Percentiles rank a stretch among this genome's conserved stretches.
phyloP scores from a whole-genome alignment of 768 basidiomycete genomes.

The Strobilomyces dryophilus region DNA sequence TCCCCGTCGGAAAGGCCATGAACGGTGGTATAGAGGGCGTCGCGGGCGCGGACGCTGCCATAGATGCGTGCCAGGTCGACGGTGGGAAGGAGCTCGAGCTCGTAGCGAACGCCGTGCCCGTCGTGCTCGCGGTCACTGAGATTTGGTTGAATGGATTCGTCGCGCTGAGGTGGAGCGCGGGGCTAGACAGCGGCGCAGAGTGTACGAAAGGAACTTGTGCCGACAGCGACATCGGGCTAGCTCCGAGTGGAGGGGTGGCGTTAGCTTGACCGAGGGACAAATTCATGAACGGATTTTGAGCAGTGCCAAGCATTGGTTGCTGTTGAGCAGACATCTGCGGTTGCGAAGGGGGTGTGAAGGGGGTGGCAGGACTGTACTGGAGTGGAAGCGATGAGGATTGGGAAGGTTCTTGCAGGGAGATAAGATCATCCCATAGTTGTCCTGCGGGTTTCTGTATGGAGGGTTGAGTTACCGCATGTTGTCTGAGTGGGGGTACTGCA shows the following conservation, averaged over 20 bases:
- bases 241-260: background rate
- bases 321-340: constrained; percentile 9
- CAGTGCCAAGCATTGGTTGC: background rate
- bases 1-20: constrained; percentile 5
- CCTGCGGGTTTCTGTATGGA: constrained; percentile 18
- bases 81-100: constrained; percentile 17
- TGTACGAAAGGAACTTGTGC: constrained; percentile 7
- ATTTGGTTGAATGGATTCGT: constrained; percentile 20
- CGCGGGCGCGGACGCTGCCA: constrained; percentile 6
- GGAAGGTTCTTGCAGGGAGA: constrained; percentile 42
- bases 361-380: constrained; percentile 24
- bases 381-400: constrained; percentile 45
- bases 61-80: background rate
- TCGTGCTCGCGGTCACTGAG: background rate
- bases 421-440: constrained; percentile 59
- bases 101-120: background rate
- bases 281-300: constrained; percentile 21
- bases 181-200: constrained; percentile 8
- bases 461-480: constrained; percentile 6
- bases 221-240: constrained; percentile 9
- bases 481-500: constrained; percentile 3
- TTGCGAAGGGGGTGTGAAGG: constrained; percentile 12
- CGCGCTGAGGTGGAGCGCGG: constrained; percentile 7
- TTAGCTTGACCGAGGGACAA: constrained; percentile 8
- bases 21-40: constrained; percentile 8